These are phyloP conservation scores for Selaginella moellendorffii DNA, from an alignment of 75 land plant genomes.

Conservation along the genomic window DNA sequence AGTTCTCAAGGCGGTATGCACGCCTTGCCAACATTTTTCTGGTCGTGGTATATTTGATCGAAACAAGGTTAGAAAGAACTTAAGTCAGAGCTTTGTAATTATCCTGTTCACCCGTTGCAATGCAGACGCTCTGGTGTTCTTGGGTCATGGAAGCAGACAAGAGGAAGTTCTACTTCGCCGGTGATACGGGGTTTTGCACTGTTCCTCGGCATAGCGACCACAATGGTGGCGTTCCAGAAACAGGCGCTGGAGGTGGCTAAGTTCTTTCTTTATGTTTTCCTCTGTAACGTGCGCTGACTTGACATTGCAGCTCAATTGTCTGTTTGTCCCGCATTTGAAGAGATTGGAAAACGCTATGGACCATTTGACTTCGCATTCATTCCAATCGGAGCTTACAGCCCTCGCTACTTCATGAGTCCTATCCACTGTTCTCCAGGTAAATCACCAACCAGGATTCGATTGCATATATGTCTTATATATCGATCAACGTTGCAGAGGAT, in stretches of 20 bases:
- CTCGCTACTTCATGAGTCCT: conserved; percentile 24
- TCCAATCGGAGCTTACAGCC: conserved; percentile 22
- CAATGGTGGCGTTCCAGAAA: conserved; percentile 15
- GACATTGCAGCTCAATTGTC: not conserved
- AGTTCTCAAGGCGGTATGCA: conserved; percentile 17
- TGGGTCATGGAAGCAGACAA: conserved; percentile 22
- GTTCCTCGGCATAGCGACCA: conserved; percentile 11
- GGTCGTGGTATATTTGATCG: conserved; percentile 21
- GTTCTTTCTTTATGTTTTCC: not conserved
- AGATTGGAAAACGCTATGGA: conserved; percentile 20
- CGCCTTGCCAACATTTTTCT: conserved; percentile 25
- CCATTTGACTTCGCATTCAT: conserved; percentile 21
- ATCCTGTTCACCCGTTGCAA: too few relatives aligned
- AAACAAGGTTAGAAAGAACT: conserved; percentile 16
- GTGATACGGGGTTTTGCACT: conserved; percentile 24
- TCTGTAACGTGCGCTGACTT: conserved; percentile 15
- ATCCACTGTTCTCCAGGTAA: conserved; percentile 24
- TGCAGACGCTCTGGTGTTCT: conserved; percentile 24
- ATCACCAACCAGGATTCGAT: too few relatives aligned
- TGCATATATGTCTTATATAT: too few relatives aligned
- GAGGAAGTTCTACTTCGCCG: conserved; percentile 21
- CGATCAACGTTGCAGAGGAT: conserved; percentile 24
- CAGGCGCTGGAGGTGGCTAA: not conserved
- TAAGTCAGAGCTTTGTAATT: too few relatives aligned
- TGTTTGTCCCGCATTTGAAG: conserved; percentile 21